Conservation (phyloP, 305 asterid species). For the Ilex paraguariensis region DNA sequence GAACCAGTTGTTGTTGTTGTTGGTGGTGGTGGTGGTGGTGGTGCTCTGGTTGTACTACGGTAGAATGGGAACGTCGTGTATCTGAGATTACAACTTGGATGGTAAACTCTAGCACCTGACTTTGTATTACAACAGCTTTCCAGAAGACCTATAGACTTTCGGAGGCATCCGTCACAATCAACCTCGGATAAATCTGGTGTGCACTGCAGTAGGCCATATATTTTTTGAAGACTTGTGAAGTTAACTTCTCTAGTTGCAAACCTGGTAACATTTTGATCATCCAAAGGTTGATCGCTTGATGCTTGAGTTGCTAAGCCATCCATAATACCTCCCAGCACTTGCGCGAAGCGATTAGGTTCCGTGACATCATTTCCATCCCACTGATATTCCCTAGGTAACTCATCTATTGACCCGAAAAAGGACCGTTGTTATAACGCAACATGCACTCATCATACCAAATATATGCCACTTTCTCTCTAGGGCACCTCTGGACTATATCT, state of each 20-base stretch:
- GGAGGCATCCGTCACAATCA: constrained; percentile 9
- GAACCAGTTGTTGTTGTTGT: too few relatives aligned
- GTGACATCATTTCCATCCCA: rapidly evolving
- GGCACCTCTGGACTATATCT: neutral
- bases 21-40: too few relatives aligned
- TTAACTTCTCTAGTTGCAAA: constrained; percentile 9
- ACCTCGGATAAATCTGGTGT: constrained; percentile 11
- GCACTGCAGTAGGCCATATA: constrained; percentile 34
- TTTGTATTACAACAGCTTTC: neutral
- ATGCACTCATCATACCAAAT: constrained; percentile 13
- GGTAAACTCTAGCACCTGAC: constrained; percentile 16
- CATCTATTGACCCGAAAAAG: neutral
- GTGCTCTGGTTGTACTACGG: too few relatives aligned
- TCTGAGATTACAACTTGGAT: rapidly evolving
- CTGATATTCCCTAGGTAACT: rapidly evolving
- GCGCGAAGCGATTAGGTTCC: neutral
- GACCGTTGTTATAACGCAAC: constrained; percentile 15
- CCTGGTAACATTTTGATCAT: neutral
- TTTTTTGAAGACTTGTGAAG: neutral
- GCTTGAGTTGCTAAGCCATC: neutral
- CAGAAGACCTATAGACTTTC: too few relatives aligned
- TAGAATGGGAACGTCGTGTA: neutral
- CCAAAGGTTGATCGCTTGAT: neutral
- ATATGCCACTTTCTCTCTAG: neutral
- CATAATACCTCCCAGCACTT: neutral